Percentiles rank a stretch among this genome's conserved stretches.
These are phyloP conservation scores for Tinospora cordifolia DNA, from an alignment of 164 flowering plant species.

Conservation along the genomic window DNA sequence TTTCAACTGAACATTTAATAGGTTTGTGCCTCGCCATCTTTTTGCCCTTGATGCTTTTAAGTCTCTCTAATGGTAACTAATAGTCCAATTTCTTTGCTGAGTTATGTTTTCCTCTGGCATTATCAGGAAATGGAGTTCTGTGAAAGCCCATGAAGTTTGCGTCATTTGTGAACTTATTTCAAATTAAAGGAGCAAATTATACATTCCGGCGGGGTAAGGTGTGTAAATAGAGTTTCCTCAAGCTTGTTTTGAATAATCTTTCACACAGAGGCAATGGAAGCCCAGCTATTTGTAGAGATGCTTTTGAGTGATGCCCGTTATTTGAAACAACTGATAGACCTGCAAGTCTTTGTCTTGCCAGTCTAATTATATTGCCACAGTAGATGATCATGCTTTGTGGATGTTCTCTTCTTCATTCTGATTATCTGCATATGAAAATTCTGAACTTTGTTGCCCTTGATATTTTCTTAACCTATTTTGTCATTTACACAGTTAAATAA, in stretches of 20 bases:
- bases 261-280: constrained; percentile 9
- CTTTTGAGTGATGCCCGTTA: not conserved
- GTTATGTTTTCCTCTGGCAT: not conserved
- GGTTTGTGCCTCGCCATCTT: not conserved
- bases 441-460: too few species aligned
- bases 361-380: not conserved
- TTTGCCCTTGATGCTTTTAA: not conserved
- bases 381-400: not conserved
- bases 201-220: not conserved
- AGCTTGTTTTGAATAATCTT: constrained; percentile 13
- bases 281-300: not conserved
- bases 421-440: not conserved
- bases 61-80: not conserved
- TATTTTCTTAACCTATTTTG: too few species aligned
- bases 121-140: constrained; percentile 30
- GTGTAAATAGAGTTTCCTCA: constrained; percentile 17
- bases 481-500: too few species aligned
- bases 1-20: not conserved
- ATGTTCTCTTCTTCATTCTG: not conserved
- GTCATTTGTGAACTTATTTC: not conserved
- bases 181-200: not conserved
- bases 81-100: not conserved
- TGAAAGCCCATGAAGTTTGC: constrained; percentile 19
- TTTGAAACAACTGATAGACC: not conserved
- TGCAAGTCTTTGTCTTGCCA: not conserved